Evolutionary conservation across 2,329 filamentous ascomycete genomes (phyloP), one percentile per base, ranked within the genome.

Genomic region (Fusarium pseudocircinatum): DNA sequence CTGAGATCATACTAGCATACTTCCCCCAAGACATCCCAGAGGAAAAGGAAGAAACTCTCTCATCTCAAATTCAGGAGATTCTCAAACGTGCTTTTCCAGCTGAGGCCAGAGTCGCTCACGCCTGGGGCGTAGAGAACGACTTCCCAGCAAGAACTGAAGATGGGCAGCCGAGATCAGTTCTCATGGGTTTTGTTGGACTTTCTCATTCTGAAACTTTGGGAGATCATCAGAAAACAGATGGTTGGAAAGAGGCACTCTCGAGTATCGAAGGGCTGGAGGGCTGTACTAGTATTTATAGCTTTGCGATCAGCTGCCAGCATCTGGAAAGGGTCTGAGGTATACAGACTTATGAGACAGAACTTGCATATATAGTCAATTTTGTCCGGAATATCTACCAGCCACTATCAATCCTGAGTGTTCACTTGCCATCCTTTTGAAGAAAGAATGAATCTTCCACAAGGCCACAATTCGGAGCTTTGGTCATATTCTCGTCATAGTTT

Each of bases 111-210:
- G 20, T 72, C 6, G 60, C 59, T 46, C 49, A 60, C 2, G 63
- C 49, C 2, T 72, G 70, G 68, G 34, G 59, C 3, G 6, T 72
- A 4, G 58, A 72, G 24, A 64, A 59, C 1, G 60, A 72, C n/a
- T 71, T 71, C 18, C 68, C 60, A 2, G 56, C 66, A 3, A 47
- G 52, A 28, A 30, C 37, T 4, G 46, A 57, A 26, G 18, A 62
- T 4, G 60, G 63, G 3, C 14, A 34, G 2, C 26, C 12, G 1
- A 58, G 70, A 32, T 24, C 34, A 13, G 34, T 63, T 39, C 44
- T 72, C 0, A 56, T 72, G 50, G 34, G 49, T 3, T 63, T 72
- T 24, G 16, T 65, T 37, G 70, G 68, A 5, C 40, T 43, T 36
- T 7, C 52, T 7, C n/a, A 20, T 16, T 5, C 15, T 26, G 24